These are phyloP conservation scores for Amphicarpaea edgeworthii DNA, from an alignment of 306 rosid species.

Conservation along the genomic window DNA sequence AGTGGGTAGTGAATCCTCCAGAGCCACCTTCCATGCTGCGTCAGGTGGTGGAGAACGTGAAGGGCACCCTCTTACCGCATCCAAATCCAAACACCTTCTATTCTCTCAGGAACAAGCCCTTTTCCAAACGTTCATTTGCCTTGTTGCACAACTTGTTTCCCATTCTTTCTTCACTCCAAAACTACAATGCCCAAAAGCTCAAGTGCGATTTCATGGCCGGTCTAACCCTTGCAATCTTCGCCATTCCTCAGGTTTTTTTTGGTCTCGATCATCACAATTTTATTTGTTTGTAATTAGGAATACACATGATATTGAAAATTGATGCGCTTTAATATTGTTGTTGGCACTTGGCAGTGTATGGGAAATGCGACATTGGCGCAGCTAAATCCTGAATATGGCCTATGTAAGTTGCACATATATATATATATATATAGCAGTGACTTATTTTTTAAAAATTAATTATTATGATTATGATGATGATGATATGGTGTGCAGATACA, in stretches of 20 bases:
- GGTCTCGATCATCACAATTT: no score
- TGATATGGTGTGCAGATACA: slow-evolving; percentile 59
- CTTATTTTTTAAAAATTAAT: no score
- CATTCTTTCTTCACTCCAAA: slow-evolving; percentile 55
- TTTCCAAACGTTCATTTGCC: slow-evolving; percentile 13
- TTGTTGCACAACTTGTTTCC: slow-evolving; percentile 56
- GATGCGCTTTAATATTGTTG: background rate
- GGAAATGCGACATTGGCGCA: slow-evolving; percentile 55
- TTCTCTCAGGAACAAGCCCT: slow-evolving; percentile 48
- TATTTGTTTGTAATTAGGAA: no score
- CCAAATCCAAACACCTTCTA: slow-evolving; percentile 36
- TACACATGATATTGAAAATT: background rate
- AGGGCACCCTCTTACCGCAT: slow-evolving; percentile 27
- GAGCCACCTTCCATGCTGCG: slow-evolving; percentile 60
- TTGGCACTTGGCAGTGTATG: slow-evolving; percentile 50
- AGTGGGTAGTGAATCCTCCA: slow-evolving; percentile 73
- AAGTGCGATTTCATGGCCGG: slow-evolving; percentile 73
- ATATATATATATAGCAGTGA: no score
- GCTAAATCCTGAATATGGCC: slow-evolving; percentile 56
- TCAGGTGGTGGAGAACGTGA: slow-evolving; percentile 47
- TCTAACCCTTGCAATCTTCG: slow-evolving; percentile 73
- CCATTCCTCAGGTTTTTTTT: slow-evolving; percentile 75
- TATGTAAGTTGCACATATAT: slow-evolving; percentile 48
- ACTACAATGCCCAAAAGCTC: slow-evolving; percentile 52
- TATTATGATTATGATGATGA: background rate